These are phyloP conservation scores for Cicer cuneatum DNA, from an alignment of 306 rosid genomes.

Conservation along the genomic window DNA sequence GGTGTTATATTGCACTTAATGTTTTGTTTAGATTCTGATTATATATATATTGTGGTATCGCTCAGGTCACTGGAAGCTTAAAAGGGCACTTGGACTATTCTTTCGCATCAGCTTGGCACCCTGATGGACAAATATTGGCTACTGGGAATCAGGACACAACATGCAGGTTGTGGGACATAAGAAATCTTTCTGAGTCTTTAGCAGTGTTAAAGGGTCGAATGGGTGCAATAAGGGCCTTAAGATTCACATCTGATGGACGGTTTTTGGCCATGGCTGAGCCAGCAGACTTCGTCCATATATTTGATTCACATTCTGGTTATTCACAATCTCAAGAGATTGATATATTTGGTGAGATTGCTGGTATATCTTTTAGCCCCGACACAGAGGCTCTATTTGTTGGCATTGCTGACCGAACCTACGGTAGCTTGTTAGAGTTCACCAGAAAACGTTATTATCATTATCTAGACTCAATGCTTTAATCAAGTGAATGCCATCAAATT, in stretches of 20 bases:
- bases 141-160: slow-evolving; percentile 98
- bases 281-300: slow-evolving; percentile 85
- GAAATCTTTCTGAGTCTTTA: slow-evolving; percentile 76
- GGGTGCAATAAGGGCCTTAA: slow-evolving; percentile 87
- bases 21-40: slow-evolving; percentile 3
- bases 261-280: slow-evolving; percentile 96
- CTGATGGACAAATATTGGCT: slow-evolving; percentile 80
- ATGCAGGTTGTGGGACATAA: slow-evolving; percentile 93
- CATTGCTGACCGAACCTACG: slow-evolving; percentile 82
- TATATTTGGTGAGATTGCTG: slow-evolving; percentile 91
- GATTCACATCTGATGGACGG: slow-evolving; percentile 72
- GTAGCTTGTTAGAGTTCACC: slow-evolving; percentile 82
- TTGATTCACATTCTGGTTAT: slow-evolving; percentile 65
- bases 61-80: slow-evolving; percentile 64
- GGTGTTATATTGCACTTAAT: neutral
- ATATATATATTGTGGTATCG: neutral
- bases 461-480: slow-evolving; percentile 57
- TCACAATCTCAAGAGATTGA: slow-evolving; percentile 76
- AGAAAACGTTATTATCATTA: slow-evolving; percentile 55
- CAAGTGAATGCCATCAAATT: slow-evolving; percentile 32
- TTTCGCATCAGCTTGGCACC: slow-evolving; percentile 97
- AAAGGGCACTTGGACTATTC: slow-evolving; percentile 93
- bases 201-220: slow-evolving; percentile 87
- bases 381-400: slow-evolving; percentile 81
- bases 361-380: slow-evolving; percentile 89